Evolutionary conservation across 2,329 filamentous ascomycete species (phyloP), one percentile per base, ranked within the genome.

Genomic region (Lachnellula occidentalis): DNA sequence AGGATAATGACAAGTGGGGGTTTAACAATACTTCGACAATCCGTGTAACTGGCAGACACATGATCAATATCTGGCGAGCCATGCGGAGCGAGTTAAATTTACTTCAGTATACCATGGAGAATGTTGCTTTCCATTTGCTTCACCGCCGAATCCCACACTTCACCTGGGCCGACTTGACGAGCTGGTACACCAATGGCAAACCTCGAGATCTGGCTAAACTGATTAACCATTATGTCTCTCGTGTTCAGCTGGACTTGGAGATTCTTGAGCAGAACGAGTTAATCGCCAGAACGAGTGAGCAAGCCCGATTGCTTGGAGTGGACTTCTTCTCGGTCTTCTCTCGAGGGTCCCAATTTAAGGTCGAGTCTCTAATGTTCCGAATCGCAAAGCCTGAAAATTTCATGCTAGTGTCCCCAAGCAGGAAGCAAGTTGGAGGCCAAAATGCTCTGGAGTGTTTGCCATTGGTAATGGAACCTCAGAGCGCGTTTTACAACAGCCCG

Each of bases 381-480:
- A 96, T 99, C 63, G 92, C 94, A 43, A 99, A 99, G 69, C 92
- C 94, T 0, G 94, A 99, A 70, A 96, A 94, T 64, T 95, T 94
- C 64, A 76, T 97, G 7, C 78, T 99, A 1, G 82, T 95, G 1
- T 97, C 92, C 6, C 94, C 94, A 0, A 95, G 87, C 69, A 82
- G 86, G 59, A 92, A 91, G 69, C 94, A 99, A 69, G 92, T 97
- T 1, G 92, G 92, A 3, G 83, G 86, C 24, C 94, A 99, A 67
- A 97, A 97, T 67, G 92, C 94, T 1, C 78, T 97, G 0, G 94
- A 97, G 69, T 97, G 94, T 67, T 74, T 97, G 15, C 94, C 94
- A 0, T 76, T 99, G 12, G 94, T 99, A 41, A 96, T 99, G 92
- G 94, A 99, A 67, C 94, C 94, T 0, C 90, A 94, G 65, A 96